A percentile compares a stretch with the other conserved stretches of the same genome.
Evolutionary conservation across 371 early-diverging fungal species (phyloP).

Genomic region (Apophysomyces trapeziformis): DNA sequence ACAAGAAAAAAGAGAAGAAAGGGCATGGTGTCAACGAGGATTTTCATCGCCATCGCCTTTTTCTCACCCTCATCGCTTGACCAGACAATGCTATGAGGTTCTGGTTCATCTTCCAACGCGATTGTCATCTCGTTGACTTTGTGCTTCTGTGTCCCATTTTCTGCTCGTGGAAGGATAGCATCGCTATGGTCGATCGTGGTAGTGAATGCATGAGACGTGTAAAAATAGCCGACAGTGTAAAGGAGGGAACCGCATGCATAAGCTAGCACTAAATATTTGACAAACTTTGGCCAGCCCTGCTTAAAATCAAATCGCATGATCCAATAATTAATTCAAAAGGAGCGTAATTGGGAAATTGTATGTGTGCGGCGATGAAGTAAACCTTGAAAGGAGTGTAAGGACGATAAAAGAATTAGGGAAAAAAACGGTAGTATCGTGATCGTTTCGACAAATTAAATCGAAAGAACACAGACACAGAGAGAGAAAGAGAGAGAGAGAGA

Average conservation of each 20-base stretch:
- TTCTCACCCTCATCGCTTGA: conserved; percentile 21
- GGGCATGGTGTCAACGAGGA: too few relatives aligned
- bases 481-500: conserved; percentile 5
- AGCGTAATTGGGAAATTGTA: background rate
- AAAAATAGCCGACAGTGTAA: conserved; percentile 26
- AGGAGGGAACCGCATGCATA: conserved; percentile 27
- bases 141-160: conserved; percentile 1
- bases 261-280: conserved; percentile 19
- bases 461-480: too few relatives aligned
- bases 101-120: conserved; percentile 10
- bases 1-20: background rate
- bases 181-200: conserved; percentile 3
- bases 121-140: background rate
- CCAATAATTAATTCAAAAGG: background rate
- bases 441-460: too few relatives aligned
- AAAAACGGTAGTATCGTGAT: too few relatives aligned
- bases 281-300: conserved; percentile 20
- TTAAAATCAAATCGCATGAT: conserved; percentile 20
- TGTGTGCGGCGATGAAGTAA: too few relatives aligned
- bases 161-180: conserved; percentile 22
- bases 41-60: background rate
- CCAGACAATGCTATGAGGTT: conserved; percentile 26
- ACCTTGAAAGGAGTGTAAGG: too few relatives aligned
- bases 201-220: conserved; percentile 13
- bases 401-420: too few relatives aligned